A percentile compares a stretch with the other conserved stretches of the same genome.
These are phyloP conservation scores for Pseudocercospora fuligena DNA, from an alignment of 2,329 filamentous ascomycete genomes.

Conservation along the genomic window DNA sequence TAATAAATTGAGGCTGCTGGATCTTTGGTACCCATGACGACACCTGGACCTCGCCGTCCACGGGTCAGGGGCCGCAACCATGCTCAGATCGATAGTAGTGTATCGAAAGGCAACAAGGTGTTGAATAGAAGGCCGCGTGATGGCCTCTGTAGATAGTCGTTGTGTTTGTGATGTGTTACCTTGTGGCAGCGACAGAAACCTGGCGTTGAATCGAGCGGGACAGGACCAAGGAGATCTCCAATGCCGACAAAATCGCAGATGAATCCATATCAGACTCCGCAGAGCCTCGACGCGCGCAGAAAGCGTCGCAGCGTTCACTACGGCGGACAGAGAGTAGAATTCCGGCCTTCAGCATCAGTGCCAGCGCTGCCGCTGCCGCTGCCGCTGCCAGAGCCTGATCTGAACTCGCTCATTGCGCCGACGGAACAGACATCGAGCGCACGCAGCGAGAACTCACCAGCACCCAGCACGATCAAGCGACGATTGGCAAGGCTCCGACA, in stretches of 20 bases:
- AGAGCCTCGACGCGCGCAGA: neutral
- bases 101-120: neutral
- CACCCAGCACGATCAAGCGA: conserved; percentile 19
- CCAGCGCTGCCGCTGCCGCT: conserved; percentile 6
- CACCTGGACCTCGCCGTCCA: neutral
- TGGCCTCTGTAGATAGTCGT: neutral
- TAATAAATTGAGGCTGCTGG: conserved; percentile 1
- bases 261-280: neutral
- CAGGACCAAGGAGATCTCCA: neutral
- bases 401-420: neutral
- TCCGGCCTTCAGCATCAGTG: neutral
- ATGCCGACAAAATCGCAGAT: neutral
- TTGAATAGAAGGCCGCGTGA: neutral
- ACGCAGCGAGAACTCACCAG: conserved; percentile 11
- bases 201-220: neutral
- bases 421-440: neutral
- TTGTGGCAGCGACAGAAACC: neutral
- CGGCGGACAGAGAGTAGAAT: neutral
- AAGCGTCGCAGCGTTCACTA: conserved; percentile 10
- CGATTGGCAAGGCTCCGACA: conserved; percentile 12
- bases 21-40: conserved; percentile 9
- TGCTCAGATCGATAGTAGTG: neutral
- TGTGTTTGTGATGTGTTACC: neutral
- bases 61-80: conserved; percentile 5
- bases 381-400: neutral